Percentiles rank a stretch among this genome's conserved stretches.
phyloP scores from a whole-genome alignment of 371 early-diverging fungal genomes.

The Apophysomyces sp. region DNA sequence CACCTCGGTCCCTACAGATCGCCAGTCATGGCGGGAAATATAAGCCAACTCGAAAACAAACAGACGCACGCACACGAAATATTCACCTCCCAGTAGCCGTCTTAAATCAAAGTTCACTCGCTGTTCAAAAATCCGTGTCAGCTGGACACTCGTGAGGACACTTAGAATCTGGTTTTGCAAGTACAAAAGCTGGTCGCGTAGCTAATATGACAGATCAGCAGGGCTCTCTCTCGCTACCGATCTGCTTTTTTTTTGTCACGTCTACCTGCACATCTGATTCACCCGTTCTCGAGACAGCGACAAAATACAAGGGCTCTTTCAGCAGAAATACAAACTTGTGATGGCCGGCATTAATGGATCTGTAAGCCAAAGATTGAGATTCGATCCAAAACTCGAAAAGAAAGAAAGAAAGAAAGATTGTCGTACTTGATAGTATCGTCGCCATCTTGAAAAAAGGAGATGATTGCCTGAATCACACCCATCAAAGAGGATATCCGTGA shows the following conservation, averaged over 20 bases:
- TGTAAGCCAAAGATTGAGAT: conserved; percentile 11
- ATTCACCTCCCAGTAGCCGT: conserved; percentile 65
- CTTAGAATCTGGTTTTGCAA: conserved; percentile 88
- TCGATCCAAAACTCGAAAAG: background rate
- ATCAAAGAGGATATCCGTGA: conserved; percentile 82
- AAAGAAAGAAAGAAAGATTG: background rate
- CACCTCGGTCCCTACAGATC: conserved; percentile 74
- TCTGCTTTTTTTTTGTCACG: background rate
- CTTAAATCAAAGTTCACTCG: conserved; percentile 90
- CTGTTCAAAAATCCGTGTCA: conserved; percentile 85
- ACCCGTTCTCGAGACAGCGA: conserved; percentile 78
- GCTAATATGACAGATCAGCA: conserved; percentile 34
- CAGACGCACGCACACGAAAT: background rate
- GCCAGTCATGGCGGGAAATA: background rate
- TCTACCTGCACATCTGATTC: conserved; percentile 80
- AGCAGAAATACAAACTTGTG: conserved; percentile 84
- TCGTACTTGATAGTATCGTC: conserved; percentile 74
- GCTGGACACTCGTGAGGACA: conserved; percentile 79
- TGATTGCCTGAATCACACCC: conserved; percentile 91
- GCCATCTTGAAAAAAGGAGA: conserved; percentile 82
- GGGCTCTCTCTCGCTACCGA: background rate
- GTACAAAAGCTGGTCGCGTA: conserved; percentile 79
- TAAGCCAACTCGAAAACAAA: background rate
- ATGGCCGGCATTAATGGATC: conserved; percentile 74
- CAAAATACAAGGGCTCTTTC: conserved; percentile 81